Conservation (phyloP, 73 alveolate genomes). For the Tetrahymena borealis region DNA sequence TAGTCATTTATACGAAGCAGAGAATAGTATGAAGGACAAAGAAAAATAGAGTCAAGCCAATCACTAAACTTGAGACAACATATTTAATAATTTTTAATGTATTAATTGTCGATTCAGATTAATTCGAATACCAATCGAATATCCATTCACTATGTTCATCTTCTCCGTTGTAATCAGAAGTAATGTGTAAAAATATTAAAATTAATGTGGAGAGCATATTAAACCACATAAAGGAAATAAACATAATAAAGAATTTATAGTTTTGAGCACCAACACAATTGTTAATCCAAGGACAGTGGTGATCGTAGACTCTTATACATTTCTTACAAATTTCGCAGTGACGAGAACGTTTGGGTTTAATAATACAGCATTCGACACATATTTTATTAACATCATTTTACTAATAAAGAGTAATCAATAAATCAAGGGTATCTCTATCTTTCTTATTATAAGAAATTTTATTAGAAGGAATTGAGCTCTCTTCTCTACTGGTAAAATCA, state of each 20-base stretch:
- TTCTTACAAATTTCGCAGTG: conserved; percentile 36
- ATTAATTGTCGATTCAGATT: background rate
- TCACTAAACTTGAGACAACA: background rate
- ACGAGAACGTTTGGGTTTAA: conserved; percentile 25
- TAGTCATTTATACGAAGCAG: background rate
- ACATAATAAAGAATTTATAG: background rate
- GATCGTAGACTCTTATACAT: conserved; percentile 36
- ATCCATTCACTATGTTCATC: background rate
- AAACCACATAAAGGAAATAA: background rate
- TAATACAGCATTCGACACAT: conserved; percentile 32
- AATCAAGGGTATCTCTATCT: background rate
- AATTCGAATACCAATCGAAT: background rate
- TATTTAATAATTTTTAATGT: background rate
- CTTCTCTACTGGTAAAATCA: background rate
- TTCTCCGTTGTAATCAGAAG: background rate
- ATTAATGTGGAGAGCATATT: background rate
- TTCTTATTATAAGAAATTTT: background rate
- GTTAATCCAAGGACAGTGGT: conserved; percentile 47
- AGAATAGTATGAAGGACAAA: background rate
- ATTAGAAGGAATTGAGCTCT: background rate
- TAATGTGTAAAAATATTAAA: background rate
- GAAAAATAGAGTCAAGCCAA: background rate
- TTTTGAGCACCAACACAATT: conserved; percentile 39
- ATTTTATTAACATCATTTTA: background rate
- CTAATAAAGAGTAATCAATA: background rate